These are phyloP conservation scores for Cerioporus squamosus DNA, from an alignment of 1,284 basidiomycete genomes.

Conservation along the genomic window DNA sequence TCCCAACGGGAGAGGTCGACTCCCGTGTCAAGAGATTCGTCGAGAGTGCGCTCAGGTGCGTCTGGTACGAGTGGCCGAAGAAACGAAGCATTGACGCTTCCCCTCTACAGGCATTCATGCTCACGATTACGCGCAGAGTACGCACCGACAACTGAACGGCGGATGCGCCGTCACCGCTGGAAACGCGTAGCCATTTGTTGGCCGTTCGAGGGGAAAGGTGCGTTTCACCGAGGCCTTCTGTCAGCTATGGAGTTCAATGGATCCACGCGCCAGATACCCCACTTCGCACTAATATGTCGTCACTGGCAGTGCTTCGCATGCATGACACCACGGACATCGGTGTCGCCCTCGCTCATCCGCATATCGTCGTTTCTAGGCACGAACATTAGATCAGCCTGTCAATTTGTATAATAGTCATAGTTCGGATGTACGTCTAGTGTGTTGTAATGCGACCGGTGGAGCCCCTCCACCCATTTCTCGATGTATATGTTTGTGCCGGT, in stretches of 20 bases:
- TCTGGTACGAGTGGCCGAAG: not conserved
- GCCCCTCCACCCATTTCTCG: too few relatives aligned
- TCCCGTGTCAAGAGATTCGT: slow-evolving; percentile 7
- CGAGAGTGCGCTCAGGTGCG: slow-evolving; percentile 25
- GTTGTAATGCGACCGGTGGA: too few relatives aligned
- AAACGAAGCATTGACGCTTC: slow-evolving; percentile 10
- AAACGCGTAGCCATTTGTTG: slow-evolving; percentile 3
- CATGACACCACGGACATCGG: not conserved
- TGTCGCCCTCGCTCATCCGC: not conserved
- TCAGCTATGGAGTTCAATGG: too few relatives aligned
- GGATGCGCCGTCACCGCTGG: slow-evolving; percentile 18
- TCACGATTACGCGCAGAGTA: slow-evolving; percentile 31
- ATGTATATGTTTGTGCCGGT: too few relatives aligned
- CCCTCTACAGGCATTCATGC: slow-evolving; percentile 30
- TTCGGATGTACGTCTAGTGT: not conserved
- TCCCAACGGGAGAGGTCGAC: slow-evolving; percentile 10
- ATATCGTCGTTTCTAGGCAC: not conserved
- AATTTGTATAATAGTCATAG: not conserved
- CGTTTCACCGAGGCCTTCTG: not conserved
- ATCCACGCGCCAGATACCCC: too few relatives aligned
- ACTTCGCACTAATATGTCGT: too few relatives aligned
- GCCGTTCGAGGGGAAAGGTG: not conserved
- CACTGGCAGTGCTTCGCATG: too few relatives aligned
- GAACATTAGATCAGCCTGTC: slow-evolving; percentile 4
- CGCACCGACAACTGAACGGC: slow-evolving; percentile 23